These are phyloP conservation scores for Nematodospora valgi DNA, from an alignment of 805 yeast species.

Conservation along the genomic window DNA sequence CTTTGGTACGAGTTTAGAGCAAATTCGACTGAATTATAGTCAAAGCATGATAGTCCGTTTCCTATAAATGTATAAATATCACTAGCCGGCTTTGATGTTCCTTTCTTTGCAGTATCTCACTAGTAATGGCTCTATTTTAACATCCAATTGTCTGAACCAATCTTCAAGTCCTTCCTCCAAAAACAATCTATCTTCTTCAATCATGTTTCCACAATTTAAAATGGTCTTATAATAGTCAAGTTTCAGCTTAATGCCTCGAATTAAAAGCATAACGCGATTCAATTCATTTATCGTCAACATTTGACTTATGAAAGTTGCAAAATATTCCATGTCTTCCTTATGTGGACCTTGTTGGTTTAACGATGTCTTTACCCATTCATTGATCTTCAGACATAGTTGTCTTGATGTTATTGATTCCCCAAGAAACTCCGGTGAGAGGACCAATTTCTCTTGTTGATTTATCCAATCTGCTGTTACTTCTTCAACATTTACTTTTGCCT, in stretches of 20 bases:
- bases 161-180: conserved; percentile 10
- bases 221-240: conserved; percentile 3
- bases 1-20: too few relatives aligned
- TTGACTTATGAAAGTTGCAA: conserved; percentile 17
- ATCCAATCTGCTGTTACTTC: conserved; percentile 22
- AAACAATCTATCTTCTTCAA: conserved; percentile 2
- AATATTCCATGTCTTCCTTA: conserved; percentile 24
- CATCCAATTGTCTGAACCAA: conserved; percentile 10
- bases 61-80: too few relatives aligned
- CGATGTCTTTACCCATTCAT: conserved; percentile 26
- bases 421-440: conserved; percentile 14
- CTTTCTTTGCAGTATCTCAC: not conserved
- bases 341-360: conserved; percentile 35
- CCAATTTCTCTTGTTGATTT: conserved; percentile 12
- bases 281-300: conserved; percentile 16
- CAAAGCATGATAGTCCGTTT: too few relatives aligned
- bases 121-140: conserved; percentile 1
- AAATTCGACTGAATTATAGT: too few relatives aligned
- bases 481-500: conserved; percentile 11
- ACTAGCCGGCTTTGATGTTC: conserved; percentile 2
- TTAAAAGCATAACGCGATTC: conserved; percentile 16
- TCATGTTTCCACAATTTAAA: not conserved
- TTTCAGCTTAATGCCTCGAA: conserved; percentile 8
- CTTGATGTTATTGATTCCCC: conserved; percentile 7
- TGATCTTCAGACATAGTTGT: conserved; percentile 16